A percentile compares a stretch with the other conserved stretches of the same genome.
Evolutionary conservation across 768 basidiomycete species (phyloP).

Genomic region (Hericium rajendrae): DNA sequence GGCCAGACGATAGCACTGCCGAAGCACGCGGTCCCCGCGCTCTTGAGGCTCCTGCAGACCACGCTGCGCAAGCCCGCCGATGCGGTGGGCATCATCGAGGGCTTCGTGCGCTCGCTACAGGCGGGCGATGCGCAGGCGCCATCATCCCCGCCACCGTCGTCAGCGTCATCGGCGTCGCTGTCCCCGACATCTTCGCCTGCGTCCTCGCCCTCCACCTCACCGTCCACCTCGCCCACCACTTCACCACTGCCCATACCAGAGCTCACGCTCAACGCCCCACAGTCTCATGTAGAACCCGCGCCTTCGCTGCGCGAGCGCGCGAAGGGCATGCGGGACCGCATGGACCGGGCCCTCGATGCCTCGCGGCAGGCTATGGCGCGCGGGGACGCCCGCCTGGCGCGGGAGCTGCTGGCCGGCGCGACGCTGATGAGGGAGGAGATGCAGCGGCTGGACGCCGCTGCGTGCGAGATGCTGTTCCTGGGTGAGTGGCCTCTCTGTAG

Average conservation of each 20-base stretch:
- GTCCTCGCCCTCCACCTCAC: neutral
- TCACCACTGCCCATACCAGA: neutral
- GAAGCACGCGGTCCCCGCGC: neutral
- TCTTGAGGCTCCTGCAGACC: neutral
- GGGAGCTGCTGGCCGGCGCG: neutral
- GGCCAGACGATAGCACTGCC: neutral
- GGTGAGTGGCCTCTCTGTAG: neutral
- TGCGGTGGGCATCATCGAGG: neutral
- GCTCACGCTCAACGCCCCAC: neutral
- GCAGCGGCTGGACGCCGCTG: neutral
- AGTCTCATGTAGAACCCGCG: neutral
- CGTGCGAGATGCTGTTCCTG: neutral
- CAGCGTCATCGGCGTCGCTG: neutral
- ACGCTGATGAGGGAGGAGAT: neutral
- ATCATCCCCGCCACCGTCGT: neutral
- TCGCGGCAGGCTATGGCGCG: too few species aligned
- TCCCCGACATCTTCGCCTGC: neutral
- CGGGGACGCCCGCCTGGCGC: neutral
- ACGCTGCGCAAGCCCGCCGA: neutral
- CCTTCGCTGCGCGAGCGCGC: neutral
- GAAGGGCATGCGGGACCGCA: neutral
- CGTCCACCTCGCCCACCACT: neutral
- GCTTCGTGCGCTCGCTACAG: neutral
- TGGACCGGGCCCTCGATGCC: too few species aligned
- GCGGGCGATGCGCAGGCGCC: neutral